phyloP scores from a whole-genome alignment of 805 yeast species.

The Saturnispora zaruensis region DNA sequence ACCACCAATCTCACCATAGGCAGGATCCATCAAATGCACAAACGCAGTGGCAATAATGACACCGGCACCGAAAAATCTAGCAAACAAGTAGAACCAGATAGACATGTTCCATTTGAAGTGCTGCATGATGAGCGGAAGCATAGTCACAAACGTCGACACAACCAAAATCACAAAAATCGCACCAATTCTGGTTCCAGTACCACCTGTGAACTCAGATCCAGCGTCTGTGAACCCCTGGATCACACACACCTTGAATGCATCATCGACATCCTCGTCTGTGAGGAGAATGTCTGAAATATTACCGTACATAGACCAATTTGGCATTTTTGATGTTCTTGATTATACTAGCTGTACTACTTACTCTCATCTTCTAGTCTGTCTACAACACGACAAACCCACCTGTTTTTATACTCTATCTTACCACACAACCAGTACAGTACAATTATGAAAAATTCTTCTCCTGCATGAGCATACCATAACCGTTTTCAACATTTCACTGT shows the following conservation, averaged over 20 bases:
- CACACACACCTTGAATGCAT: conserved; percentile 18
- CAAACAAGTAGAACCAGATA: conserved; percentile 51
- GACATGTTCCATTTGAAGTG: conserved; percentile 42
- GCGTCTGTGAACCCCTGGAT: conserved; percentile 16
- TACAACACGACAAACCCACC: not conserved
- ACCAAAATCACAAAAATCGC: conserved; percentile 50
- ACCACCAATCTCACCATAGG: conserved; percentile 46
- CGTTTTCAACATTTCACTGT: not conserved
- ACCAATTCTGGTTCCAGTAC: conserved; percentile 39
- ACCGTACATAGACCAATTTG: conserved; percentile 11
- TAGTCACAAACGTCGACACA: conserved; percentile 46
- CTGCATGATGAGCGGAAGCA: conserved; percentile 50
- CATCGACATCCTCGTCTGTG: conserved; percentile 13
- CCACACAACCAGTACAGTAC: conserved; percentile 4
- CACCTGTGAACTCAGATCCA: conserved; percentile 17
- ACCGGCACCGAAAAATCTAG: conserved; percentile 71
- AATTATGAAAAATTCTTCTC: not conserved
- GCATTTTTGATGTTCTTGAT: conserved; percentile 7
- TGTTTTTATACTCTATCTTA: not conserved
- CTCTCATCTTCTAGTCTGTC: no score
- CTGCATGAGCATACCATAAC: not conserved
- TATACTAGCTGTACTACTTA: no score
- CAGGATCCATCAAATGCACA: conserved; percentile 62
- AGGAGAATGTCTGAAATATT: conserved; percentile 8
- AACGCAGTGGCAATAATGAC: conserved; percentile 75